Base-by-base conservation (phyloP, 2,329 filamentous ascomycete genomes). In the Xylariaceae sp. region DNA sequence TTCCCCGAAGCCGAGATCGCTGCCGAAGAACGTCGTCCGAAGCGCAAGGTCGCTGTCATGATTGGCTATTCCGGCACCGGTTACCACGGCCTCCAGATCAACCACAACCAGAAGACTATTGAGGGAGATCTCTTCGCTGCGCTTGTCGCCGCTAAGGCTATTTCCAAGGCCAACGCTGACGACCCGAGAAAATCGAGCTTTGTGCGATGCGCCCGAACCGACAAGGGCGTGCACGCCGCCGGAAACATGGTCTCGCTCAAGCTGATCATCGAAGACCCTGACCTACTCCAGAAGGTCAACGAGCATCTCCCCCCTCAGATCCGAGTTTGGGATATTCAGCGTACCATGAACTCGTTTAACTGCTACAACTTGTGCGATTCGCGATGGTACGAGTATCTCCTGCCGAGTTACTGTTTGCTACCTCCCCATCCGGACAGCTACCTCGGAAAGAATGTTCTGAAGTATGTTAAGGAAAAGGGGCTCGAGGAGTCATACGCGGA, bases 31-130 rank as follows among this genome's bases (percentile, higher is more conserved):
- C 87, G 93, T 64, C 86, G 86, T 58, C 94, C 94, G 23, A 99
- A 99, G 82, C 87, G 90, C 74, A 99, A 99, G 78, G 93, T 97
- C 53, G 94, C 93, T 47, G 92, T 99, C 37, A 79, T 97, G 79
- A 87, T 99, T 67, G 94, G 94, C 13, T 99, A 99, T 74, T 92
- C 92, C 4, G 94, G 94, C 53, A 96, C 91, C 8, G 94, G 94
- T 13, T 99, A 99, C 80, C 92, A 91, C 76, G 94, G 94, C 69
- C 95, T 99, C 87, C 94, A 99, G 77, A 89, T 99, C 72, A 87
- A 88, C 73, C 80, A 81, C 68, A 77, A 86, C 64, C 87, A 96
- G 71, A 92, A 92, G 77, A 99, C 93, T 0, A 97, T 99, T 64
- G 94, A 99, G 77, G 90, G 93, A 49, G 94, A 99, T 68, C 79